A percentile compares a stretch with the other conserved stretches of the same genome.
Evolutionary conservation across 2,329 filamentous ascomycete species (phyloP).

Genomic region (Bipolaris cookei): DNA sequence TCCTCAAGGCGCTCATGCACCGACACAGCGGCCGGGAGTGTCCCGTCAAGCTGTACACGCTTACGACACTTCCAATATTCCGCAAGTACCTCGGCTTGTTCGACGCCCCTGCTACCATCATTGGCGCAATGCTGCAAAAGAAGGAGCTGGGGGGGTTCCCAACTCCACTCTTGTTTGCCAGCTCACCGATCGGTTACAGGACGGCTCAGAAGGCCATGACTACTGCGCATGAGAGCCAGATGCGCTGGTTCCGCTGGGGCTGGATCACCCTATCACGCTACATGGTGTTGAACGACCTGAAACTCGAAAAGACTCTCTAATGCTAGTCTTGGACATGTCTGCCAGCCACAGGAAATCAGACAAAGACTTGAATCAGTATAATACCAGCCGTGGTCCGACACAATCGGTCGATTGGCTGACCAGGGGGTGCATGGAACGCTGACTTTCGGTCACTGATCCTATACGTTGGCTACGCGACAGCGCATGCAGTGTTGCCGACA

Average conservation of each 20-base stretch:
- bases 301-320: constrained; percentile 57
- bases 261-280: constrained; percentile 93
- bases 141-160: constrained; percentile 62
- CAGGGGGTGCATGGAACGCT: background rate
- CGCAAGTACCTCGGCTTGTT: constrained; percentile 84
- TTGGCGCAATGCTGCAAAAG: constrained; percentile 57
- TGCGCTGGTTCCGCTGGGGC: constrained; percentile 97
- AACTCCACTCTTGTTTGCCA: constrained; percentile 72
- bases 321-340: background rate
- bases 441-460: background rate
- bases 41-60: constrained; percentile 84
- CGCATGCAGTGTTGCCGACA: constrained; percentile 1
- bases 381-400: background rate
- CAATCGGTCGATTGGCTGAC: constrained; percentile 1
- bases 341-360: background rate
- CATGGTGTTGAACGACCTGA: constrained; percentile 93
- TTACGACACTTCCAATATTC: constrained; percentile 72
- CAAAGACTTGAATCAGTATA: background rate
- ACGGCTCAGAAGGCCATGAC: constrained; percentile 87
- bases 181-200: constrained; percentile 66
- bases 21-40: constrained; percentile 68
- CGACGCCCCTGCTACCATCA: constrained; percentile 75
- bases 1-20: constrained; percentile 70
- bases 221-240: constrained; percentile 88
- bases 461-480: constrained; percentile 6